These are phyloP conservation scores for Conoideocrella luteorostrata DNA, from an alignment of 2,329 filamentous ascomycete species.

Conservation along the genomic window DNA sequence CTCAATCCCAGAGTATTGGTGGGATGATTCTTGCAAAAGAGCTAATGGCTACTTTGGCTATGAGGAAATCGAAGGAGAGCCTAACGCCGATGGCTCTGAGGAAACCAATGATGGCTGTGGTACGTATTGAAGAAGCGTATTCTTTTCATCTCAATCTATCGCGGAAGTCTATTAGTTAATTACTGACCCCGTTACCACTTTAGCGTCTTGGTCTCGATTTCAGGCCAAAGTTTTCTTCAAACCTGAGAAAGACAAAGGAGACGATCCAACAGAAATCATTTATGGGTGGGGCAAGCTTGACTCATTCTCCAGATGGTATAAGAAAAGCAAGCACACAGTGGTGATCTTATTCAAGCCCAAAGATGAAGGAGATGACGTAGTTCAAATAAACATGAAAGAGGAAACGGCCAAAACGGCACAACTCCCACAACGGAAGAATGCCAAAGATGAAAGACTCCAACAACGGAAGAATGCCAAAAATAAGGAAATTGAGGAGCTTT, in stretches of 20 bases:
- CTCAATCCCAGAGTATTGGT: slow-evolving; percentile 8
- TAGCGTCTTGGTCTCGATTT: slow-evolving; percentile 5
- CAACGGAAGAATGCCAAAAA: too few relatives aligned
- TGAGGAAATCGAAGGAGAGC: slow-evolving; percentile 4
- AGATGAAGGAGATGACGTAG: slow-evolving; percentile 6
- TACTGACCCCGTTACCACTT: neutral
- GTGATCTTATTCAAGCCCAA: slow-evolving; percentile 26
- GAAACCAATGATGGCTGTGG: neutral
- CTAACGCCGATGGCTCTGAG: neutral
- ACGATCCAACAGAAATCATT: neutral
- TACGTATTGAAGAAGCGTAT: neutral
- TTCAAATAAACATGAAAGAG: neutral
- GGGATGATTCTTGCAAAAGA: slow-evolving; percentile 3
- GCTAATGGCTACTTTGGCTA: slow-evolving; percentile 13
- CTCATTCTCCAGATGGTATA: slow-evolving; percentile 22
- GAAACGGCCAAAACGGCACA: too few relatives aligned
- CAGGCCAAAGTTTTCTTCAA: slow-evolving; percentile 5
- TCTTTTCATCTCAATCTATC: neutral
- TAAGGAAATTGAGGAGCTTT: neutral
- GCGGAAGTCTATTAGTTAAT: neutral
- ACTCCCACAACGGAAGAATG: too few relatives aligned
- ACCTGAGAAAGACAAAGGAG: neutral
- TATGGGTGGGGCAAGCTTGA: slow-evolving; percentile 32
- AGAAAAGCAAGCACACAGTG: slow-evolving; percentile 15
- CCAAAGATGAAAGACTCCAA: too few relatives aligned